A percentile compares a stretch with the other conserved stretches of the same genome.
Conservation (phyloP, 1,284 basidiomycete genomes). For the Leucoagaricus sp. region DNA sequence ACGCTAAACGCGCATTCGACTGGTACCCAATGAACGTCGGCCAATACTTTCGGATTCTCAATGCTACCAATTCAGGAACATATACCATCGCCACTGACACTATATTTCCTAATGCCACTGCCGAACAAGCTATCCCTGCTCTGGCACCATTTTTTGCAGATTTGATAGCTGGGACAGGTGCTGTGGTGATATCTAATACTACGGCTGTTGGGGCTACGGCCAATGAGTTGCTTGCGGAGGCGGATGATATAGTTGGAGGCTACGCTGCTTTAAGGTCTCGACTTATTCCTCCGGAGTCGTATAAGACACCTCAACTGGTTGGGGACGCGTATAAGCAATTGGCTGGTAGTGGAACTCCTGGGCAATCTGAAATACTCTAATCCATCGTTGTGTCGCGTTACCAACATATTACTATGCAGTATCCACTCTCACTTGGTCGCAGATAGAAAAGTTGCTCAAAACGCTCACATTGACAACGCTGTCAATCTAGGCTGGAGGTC, state of each 20-base stretch:
- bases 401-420: conserved; percentile 9
- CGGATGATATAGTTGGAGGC: conserved; percentile 11
- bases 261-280: conserved; percentile 16
- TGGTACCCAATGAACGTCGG: conserved; percentile 12
- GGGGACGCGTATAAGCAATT: conserved; percentile 27
- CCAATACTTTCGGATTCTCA: conserved; percentile 9
- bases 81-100: not conserved
- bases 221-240: conserved; percentile 17
- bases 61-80: too few relatives aligned
- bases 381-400: not conserved
- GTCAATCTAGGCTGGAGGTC: conserved; percentile 33
- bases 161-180: not conserved
- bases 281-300: conserved; percentile 18
- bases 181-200: conserved; percentile 1
- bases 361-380: not conserved
- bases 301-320: conserved; percentile 20
- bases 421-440: conserved; percentile 22
- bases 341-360: conserved; percentile 21
- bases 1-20: conserved; percentile 9
- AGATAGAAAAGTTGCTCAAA: conserved; percentile 31
- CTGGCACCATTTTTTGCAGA: conserved; percentile 14
- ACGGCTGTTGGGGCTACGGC: conserved; percentile 1
- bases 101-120: conserved; percentile 25
- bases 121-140: conserved; percentile 12
- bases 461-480: conserved; percentile 28